phyloP scores from a whole-genome alignment of 768 basidiomycete species.

The Collybiopsis confluens region DNA sequence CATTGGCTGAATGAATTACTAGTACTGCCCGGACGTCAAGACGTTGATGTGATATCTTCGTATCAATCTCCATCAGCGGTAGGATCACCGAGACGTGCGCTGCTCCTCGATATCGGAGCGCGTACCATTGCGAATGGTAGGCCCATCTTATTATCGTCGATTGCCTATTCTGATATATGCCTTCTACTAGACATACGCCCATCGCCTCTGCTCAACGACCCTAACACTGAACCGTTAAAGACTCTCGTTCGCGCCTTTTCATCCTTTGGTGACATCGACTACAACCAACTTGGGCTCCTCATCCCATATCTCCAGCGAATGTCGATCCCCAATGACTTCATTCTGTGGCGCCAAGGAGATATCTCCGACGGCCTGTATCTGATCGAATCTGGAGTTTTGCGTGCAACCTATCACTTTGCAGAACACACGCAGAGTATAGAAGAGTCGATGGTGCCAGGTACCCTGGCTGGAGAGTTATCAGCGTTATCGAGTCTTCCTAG shows the following conservation, averaged over 20 bases:
- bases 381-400: slow-evolving; percentile 80
- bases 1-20: not conserved
- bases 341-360: slow-evolving; percentile 79
- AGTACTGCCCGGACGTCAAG: slow-evolving; percentile 60
- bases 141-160: slow-evolving; percentile 7
- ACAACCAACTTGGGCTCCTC: slow-evolving; percentile 57
- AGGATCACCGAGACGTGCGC: slow-evolving; percentile 64
- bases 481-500: slow-evolving; percentile 74
- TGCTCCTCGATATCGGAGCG: slow-evolving; percentile 68
- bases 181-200: slow-evolving; percentile 19
- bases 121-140: slow-evolving; percentile 63
- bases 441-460: slow-evolving; percentile 93
- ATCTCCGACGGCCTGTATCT: slow-evolving; percentile 81
- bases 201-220: slow-evolving; percentile 23
- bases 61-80: slow-evolving; percentile 38
- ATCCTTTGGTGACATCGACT: slow-evolving; percentile 58
- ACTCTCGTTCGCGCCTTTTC: slow-evolving; percentile 80
- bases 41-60: slow-evolving; percentile 43
- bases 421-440: slow-evolving; percentile 57
- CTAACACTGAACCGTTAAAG: slow-evolving; percentile 58
- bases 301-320: slow-evolving; percentile 67
- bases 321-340: slow-evolving; percentile 47
- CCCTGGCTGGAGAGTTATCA: slow-evolving; percentile 87
- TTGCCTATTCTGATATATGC: not conserved
- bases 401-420: slow-evolving; percentile 59